phyloP scores from a whole-genome alignment of 1,284 basidiomycete species.

The Tylopilus sp. region DNA sequence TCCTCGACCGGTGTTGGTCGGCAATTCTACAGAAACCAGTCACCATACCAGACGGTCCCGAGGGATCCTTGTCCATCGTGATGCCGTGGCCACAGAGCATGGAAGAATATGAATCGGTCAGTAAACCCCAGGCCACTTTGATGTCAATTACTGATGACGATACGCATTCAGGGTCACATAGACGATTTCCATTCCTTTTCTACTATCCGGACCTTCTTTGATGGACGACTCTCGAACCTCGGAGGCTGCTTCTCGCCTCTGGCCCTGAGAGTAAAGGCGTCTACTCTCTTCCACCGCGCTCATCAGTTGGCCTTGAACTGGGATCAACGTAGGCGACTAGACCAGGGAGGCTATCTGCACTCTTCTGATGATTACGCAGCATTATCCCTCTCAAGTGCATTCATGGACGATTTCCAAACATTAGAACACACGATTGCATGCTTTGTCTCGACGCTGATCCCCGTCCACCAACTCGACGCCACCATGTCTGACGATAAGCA shows the following conservation, averaged over 20 bases:
- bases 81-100: slow-evolving; percentile 67
- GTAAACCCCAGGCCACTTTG: slow-evolving; percentile 19
- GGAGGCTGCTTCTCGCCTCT: slow-evolving; percentile 57
- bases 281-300: slow-evolving; percentile 69
- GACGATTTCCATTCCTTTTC: slow-evolving; percentile 50
- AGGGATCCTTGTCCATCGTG: slow-evolving; percentile 50
- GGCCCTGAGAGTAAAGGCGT: slow-evolving; percentile 69
- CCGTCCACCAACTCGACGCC: slow-evolving; percentile 61
- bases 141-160: slow-evolving; percentile 15
- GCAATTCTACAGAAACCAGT: slow-evolving; percentile 56
- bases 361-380: slow-evolving; percentile 33
- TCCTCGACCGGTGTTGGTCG: slow-evolving; percentile 67
- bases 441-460: slow-evolving; percentile 61
- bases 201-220: slow-evolving; percentile 61
- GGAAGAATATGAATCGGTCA: slow-evolving; percentile 57
- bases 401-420: slow-evolving; percentile 56
- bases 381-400: slow-evolving; percentile 44
- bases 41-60: slow-evolving; percentile 51
- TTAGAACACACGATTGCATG: slow-evolving; percentile 63
- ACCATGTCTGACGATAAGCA: slow-evolving; percentile 59
- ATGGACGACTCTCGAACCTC: slow-evolving; percentile 50
- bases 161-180: slow-evolving; percentile 51
- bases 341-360: slow-evolving; percentile 11
- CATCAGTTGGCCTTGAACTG: slow-evolving; percentile 58
- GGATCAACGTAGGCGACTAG: slow-evolving; percentile 51